Evolutionary conservation across 2,329 filamentous ascomycete species (phyloP).

Genomic region (Colletotrichum sidae): DNA sequence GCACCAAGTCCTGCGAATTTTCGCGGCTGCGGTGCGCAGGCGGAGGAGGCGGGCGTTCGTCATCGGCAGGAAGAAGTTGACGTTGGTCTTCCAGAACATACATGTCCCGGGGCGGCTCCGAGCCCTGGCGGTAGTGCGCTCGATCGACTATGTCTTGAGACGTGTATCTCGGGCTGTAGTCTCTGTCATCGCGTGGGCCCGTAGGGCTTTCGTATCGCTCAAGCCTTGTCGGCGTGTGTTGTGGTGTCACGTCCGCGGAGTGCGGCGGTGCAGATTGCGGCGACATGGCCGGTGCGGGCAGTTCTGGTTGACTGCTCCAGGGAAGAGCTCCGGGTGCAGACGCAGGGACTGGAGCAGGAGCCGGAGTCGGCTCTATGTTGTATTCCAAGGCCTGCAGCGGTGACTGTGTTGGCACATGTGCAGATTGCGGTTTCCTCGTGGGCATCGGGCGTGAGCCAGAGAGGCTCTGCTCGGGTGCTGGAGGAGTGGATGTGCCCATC

Average conservation of each 20-base stretch:
- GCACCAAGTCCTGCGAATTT: conserved; percentile 53
- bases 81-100: conserved; percentile 46
- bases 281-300: conserved; percentile 47
- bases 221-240: conserved; percentile 33
- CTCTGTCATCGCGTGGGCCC: conserved; percentile 50
- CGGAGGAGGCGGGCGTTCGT: conserved; percentile 65
- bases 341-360: conserved; percentile 34
- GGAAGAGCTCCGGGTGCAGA: neutral
- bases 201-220: conserved; percentile 52
- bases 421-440: conserved; percentile 47
- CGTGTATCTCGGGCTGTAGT: conserved; percentile 49
- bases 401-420: conserved; percentile 62
- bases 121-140: conserved; percentile 53
- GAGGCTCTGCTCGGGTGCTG: conserved; percentile 26
- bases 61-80: conserved; percentile 51
- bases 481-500: conserved; percentile 13
- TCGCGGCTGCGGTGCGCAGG: conserved; percentile 64
- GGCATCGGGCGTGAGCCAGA: conserved; percentile 33
- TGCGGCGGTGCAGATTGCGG: conserved; percentile 41
- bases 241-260: conserved; percentile 26
- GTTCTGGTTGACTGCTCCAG: conserved; percentile 47
- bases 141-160: conserved; percentile 43
- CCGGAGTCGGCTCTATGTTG: conserved; percentile 51
- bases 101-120: conserved; percentile 47
- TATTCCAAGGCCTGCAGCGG: conserved; percentile 66